Conservation (phyloP, 306 rosid species). For the Ziziphus jujuba region DNA sequence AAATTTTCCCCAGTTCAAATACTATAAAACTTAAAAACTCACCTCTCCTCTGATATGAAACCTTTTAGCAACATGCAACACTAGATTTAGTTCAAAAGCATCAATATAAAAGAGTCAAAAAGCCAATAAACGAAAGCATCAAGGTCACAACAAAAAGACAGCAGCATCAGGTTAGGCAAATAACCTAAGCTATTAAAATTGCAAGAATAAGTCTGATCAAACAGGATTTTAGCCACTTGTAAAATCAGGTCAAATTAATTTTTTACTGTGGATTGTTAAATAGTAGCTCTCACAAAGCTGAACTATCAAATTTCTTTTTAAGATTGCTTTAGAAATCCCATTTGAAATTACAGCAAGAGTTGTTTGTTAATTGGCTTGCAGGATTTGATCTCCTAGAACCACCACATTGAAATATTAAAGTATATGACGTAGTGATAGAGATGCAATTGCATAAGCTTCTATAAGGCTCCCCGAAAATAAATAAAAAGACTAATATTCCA, state of each 20-base stretch:
- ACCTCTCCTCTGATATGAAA: no score
- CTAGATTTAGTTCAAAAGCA: no score
- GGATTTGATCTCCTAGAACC: background rate
- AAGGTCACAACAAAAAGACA: no score
- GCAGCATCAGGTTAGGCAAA: background rate
- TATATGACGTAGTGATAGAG: background rate
- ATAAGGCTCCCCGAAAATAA: conserved; percentile 15
- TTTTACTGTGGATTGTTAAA: background rate
- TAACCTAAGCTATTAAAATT: background rate
- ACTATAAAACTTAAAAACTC: no score
- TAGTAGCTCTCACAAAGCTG: background rate
- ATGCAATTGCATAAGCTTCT: background rate
- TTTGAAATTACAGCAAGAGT: background rate
- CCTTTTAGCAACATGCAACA: no score
- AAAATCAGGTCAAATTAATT: background rate
- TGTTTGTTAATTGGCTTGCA: background rate
- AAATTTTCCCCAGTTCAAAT: no score
- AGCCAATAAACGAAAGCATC: no score
- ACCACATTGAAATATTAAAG: background rate
- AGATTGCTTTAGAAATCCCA: background rate
- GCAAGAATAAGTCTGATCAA: background rate
- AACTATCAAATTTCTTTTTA: background rate
- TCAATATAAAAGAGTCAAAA: no score
- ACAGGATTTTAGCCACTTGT: background rate
- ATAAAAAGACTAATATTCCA: background rate